Conservation (phyloP, 371 early-diverging fungal species). For the Mucor mucedo region DNA sequence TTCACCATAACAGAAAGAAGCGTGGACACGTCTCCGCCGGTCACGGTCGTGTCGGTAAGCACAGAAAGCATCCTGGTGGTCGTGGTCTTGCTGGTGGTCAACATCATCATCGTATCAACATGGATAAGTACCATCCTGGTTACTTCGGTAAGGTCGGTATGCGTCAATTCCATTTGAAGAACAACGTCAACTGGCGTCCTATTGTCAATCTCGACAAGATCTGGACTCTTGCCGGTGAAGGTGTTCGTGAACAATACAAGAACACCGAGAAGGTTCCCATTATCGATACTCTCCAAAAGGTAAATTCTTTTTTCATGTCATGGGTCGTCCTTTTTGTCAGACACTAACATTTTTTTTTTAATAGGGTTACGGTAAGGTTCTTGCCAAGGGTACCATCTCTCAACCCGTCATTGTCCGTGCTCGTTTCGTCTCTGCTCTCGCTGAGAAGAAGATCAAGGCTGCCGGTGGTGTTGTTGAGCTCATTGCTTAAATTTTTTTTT, state of each 20-base stretch:
- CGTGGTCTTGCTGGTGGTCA: conserved; percentile 99
- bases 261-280: conserved; percentile 94
- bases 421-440: conserved; percentile 92
- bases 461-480: conserved; percentile 91
- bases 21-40: conserved; percentile 95
- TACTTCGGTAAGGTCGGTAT: conserved; percentile 99
- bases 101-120: conserved; percentile 99
- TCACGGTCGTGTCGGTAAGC: conserved; percentile 98
- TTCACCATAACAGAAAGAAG: conserved; percentile 87
- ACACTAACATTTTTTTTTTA: conserved; percentile 12
- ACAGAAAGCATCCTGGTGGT: conserved; percentile 99
- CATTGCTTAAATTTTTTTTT: conserved; percentile 45
- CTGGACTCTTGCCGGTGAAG: conserved; percentile 94
- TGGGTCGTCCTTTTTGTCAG: neutral
- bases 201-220: conserved; percentile 94
- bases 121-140: conserved; percentile 99
- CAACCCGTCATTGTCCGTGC: conserved; percentile 98
- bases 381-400: conserved; percentile 95
- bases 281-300: conserved; percentile 86
- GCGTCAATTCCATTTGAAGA: conserved; percentile 98
- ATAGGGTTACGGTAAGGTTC: conserved; percentile 96
- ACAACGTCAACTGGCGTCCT: conserved; percentile 89
- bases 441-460: conserved; percentile 98
- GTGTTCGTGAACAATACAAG: conserved; percentile 85
- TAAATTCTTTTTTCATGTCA: conserved; percentile 26